phyloP scores from a whole-genome alignment of 768 basidiomycete species.

The Cyathus striatus region DNA sequence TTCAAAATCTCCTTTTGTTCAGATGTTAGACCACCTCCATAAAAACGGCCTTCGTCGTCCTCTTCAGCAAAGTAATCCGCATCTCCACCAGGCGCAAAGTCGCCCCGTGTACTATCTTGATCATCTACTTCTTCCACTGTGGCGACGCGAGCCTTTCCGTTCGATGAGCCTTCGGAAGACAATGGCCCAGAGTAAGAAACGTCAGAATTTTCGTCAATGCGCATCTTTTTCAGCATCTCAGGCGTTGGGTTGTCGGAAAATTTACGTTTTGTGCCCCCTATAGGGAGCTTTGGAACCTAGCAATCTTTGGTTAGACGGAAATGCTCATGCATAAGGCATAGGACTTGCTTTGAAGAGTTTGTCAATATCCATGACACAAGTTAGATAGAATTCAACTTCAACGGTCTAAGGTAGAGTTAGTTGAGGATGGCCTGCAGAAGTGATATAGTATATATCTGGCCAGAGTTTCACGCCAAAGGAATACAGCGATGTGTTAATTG shows the following conservation, averaged over 20 bases:
- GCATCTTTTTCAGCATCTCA: conserved; percentile 81
- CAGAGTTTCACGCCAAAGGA: too few species aligned
- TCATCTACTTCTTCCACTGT: conserved; percentile 65
- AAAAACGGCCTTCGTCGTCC: conserved; percentile 90
- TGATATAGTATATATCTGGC: too few species aligned
- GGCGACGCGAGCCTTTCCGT: conserved; percentile 27
- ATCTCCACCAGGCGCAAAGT: conserved; percentile 82
- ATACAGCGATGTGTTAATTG: too few species aligned
- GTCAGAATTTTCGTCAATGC: conserved; percentile 35
- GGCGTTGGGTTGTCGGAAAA: conserved; percentile 73
- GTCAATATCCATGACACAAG: conserved; percentile 40
- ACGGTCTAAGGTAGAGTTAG: too few species aligned
- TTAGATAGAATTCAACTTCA: too few species aligned
- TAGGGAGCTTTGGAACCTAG: conserved; percentile 66
- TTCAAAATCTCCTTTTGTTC: conserved; percentile 95
- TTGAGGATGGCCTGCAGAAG: too few species aligned
- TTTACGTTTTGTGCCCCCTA: conserved; percentile 63
- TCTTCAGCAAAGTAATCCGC: conserved; percentile 90
- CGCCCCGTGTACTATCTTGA: conserved; percentile 33
- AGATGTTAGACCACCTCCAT: conserved; percentile 86
- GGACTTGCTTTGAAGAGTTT: conserved; percentile 42
- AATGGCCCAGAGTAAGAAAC: conserved; percentile 6
- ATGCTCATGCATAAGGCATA: neutral
- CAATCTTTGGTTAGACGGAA: neutral
- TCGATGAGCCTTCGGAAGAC: conserved; percentile 5